Conservation (phyloP, 768 basidiomycete genomes). For the Lentinus brumalis region DNA sequence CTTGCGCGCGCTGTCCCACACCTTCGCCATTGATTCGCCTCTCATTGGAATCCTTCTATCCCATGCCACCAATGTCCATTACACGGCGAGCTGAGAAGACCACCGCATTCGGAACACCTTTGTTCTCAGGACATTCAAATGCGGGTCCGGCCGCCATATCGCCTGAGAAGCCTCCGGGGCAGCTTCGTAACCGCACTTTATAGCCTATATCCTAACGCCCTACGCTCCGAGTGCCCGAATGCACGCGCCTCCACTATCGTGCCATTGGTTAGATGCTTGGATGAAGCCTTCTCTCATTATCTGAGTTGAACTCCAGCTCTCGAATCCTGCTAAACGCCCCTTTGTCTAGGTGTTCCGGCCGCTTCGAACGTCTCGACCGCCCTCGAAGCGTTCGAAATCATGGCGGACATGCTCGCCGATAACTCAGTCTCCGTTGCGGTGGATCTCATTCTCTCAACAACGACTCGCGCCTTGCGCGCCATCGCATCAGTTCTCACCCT, state of each 20-base stretch:
- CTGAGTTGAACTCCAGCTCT: background rate
- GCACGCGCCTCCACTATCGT: background rate
- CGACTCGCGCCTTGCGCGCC: conserved; percentile 2
- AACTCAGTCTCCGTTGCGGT: background rate
- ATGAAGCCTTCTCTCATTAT: background rate
- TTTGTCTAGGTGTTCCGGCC: background rate
- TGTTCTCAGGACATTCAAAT: too few relatives aligned
- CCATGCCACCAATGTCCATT: too few relatives aligned
- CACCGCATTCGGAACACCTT: too few relatives aligned
- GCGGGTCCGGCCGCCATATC: too few relatives aligned
- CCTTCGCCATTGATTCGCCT: too few relatives aligned
- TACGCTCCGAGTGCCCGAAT: background rate
- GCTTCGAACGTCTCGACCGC: background rate
- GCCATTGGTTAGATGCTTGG: background rate
- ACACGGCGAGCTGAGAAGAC: too few relatives aligned
- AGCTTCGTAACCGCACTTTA: background rate
- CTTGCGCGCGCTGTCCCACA: background rate
- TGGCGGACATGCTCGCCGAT: background rate
- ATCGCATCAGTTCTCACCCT: background rate
- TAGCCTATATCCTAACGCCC: background rate
- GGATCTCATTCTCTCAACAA: background rate
- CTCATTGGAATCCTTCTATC: too few relatives aligned
- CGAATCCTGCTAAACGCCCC: background rate
- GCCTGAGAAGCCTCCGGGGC: background rate
- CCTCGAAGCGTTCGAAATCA: conserved; percentile 11